Evolutionary conservation across 371 early-diverging fungal genomes (phyloP), one percentile per base, ranked within the genome.

Genomic region (Lichtheimia ramosa): DNA sequence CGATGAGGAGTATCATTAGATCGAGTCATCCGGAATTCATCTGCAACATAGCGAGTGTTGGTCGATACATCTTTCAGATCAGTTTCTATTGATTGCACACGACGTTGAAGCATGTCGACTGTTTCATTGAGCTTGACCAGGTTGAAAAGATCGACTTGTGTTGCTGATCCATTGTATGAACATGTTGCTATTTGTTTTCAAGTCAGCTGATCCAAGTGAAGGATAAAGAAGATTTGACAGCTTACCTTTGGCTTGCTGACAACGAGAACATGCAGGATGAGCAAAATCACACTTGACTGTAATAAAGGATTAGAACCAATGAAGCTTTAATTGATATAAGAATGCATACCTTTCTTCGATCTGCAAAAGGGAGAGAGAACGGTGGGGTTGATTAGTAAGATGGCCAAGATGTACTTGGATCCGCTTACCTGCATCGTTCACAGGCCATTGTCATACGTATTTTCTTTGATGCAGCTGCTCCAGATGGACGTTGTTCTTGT

Each of bases 371-470:
- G 10, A 34, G 34, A 34, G 34, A 8, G 34, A 34, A 34, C 10
- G 34, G 34, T 6, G 34, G 34, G 10, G 34, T 27, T 34, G 34
- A 54, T 39, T n/a, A 18, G 14, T n/a, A 40, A 27, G 54, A 39
- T 25, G 14, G 20, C 23, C 21, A 54, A 23, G 24, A 34, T 34
- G 34, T 34, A 8, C n/a, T 15, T n/a, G 6, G 54, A 16, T 25
- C 15, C 0, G 40, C 7, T 57, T 73, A 81, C 81, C 81, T 71
- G 66, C 81, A 81, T 24, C 81, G 70, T 27, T 81, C 81, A 63
- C 81, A 81, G 14, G 81, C 81, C 74, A 81, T 71, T 28, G 81
- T 81, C 81, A 81, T 81, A 56, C 81, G 60, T 25, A 81, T 67
- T 41, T 73, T 68, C 58, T 79, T 79, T 6, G 80, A 62, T 21